phyloP scores from a whole-genome alignment of 2,329 filamentous ascomycete genomes.

The Rutstroemia sp. region DNA sequence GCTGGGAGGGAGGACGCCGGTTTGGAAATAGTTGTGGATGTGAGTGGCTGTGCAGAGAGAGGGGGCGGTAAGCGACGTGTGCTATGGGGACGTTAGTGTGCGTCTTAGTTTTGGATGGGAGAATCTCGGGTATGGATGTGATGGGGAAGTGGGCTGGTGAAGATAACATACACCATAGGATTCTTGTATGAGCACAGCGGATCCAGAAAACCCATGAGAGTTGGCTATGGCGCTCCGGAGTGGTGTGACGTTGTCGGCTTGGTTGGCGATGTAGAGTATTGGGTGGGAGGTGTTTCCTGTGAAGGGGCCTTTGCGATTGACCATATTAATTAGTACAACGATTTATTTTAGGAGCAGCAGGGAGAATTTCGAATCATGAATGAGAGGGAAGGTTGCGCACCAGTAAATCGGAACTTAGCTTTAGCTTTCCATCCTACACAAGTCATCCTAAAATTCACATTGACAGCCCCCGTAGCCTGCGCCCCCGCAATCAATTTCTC shows the following conservation, averaged over 20 bases:
- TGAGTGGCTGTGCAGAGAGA: conserved; percentile 30
- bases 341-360: not conserved
- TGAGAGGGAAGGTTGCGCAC: conserved; percentile 6
- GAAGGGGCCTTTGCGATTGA: conserved; percentile 25
- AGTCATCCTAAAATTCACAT: conserved; percentile 32
- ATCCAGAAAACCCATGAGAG: conserved; percentile 35
- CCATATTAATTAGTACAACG: not conserved
- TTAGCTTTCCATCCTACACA: conserved; percentile 29
- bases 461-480: conserved; percentile 36
- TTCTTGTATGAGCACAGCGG: conserved; percentile 41
- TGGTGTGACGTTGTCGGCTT: conserved; percentile 31
- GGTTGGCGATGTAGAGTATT: conserved; percentile 33
- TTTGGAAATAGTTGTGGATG: conserved; percentile 34
- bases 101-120: not conserved
- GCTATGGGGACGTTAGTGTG: conserved; percentile 29
- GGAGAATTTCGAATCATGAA: not conserved
- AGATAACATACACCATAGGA: conserved; percentile 39
- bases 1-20: conserved; percentile 35
- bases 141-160: not conserved
- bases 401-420: conserved; percentile 26
- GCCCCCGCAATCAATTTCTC: conserved; percentile 29
- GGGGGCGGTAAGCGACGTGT: conserved; percentile 36
- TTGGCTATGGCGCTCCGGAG: conserved; percentile 29
- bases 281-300: conserved; percentile 29
- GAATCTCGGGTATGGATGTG: not conserved